Base-by-base conservation (phyloP, 1,284 basidiomycete species). In the Microbotryum violaceum region DNA sequence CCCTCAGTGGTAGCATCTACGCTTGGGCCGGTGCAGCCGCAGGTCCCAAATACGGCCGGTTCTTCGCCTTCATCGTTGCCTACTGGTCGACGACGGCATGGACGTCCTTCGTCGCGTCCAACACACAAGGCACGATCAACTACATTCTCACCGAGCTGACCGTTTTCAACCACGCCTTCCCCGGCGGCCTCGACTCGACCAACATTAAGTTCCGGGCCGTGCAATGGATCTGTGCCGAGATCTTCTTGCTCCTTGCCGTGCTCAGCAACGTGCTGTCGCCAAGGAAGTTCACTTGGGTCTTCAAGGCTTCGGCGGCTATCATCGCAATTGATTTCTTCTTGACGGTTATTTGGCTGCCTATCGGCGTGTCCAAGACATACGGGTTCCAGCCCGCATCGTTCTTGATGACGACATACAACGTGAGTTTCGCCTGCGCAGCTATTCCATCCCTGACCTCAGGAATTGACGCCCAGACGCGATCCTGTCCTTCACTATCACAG, bases 11-110 rank as follows among this genome's bases (percentile, higher is more conserved):
- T 9, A 90, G 88, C 9, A 91, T 91, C 74, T 91, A 91, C 75
- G 84, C 90, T 61, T 91, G 89, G 89, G 86, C 88, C 0, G 89
- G 88, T 31, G 89, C 89, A 72, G 88, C 88, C 68, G 89, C 87
- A 6, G 89, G 89, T 3, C 84, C 84, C 16, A 89, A 87, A 69
- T 85, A 88, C 70, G 87, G 83, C 3, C 80, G 88, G 48, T 86
- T 91, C 74, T 83, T 89, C 67, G 89, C 88, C 2, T 91, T 91
- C 76, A 74, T 89, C 58, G 89, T 91, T 21, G 57, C 60, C 1
- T 62, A 54, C 47, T 68, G 69, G 71, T 54, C 64, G 0, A 67
- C 70, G 64, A 90, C 89, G 1, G 89, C 89, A 20, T 91, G 89
- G 89, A 89, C 89, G 82, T 90, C 88, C 0, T 91, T 90, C 70